Evolutionary conservation across 2,329 filamentous ascomycete species (phyloP), one percentile per base, ranked within the genome.

Genomic region (Cyclaneusma minus): DNA sequence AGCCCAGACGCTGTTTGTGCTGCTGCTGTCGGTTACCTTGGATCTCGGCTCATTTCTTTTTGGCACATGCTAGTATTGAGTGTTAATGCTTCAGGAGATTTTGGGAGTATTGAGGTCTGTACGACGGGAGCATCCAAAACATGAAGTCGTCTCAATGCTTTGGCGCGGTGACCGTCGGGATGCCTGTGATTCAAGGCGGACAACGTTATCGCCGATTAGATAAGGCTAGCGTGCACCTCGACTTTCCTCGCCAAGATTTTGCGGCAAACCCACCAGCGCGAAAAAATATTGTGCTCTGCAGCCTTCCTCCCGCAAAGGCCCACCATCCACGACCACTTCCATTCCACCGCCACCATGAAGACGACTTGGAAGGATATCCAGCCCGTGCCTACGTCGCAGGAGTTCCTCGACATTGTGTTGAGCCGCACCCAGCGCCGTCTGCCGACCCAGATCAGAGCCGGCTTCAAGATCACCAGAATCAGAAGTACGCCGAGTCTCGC

Each of bases 331-430:
- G 21, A 16, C 12, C 22, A 11, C 17, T 9, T 8, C 28, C 11
- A 12, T 13, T 12, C 11, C 20, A 15, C 19, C 20, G 45, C 52
- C 58, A 56, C 36, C 29, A 68, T 68, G 63, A 68, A 67, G 59
- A 67, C 62, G 36, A 69, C 65, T 29, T 75, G 69, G 69, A 76
- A 75, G 51, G 74, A 80, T 49, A 91, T 91, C 43, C 75, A 79
- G 36, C 82, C 83, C 39, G 82, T 92, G 39, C 87, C 87, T 31
- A 91, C 81, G 45, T 77, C 77, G 52, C 78, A 91, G 62, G 89
- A 98, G 58, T 95, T 98, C 49, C 67, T 98, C 44, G 89, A 98
- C 56, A 94, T 98, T 51, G 85, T 95, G 39, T 68, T 98, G 45
- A 91, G 81, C 48, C 68, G 89, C 42, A 94, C 84, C 4, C 87